Evolutionary conservation across 345 rosid species (phyloP).

Genomic region (Lumnitzera littorea): DNA sequence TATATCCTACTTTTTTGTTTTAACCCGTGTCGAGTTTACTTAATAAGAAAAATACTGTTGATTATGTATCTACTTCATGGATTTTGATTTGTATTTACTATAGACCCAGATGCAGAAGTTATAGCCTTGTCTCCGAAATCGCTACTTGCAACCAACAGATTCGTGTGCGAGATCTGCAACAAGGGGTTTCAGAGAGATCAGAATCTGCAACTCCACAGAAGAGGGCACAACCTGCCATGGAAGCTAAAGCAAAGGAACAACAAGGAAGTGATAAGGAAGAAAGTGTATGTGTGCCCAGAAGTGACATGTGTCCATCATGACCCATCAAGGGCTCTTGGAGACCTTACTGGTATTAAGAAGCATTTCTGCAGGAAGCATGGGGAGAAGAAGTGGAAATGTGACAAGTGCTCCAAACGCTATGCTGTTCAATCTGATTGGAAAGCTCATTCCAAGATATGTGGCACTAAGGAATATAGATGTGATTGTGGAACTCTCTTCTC

Average conservation of each 20-base stretch:
- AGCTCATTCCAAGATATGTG: constrained; percentile 59
- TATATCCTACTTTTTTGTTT: too few species aligned
- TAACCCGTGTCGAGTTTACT: too few species aligned
- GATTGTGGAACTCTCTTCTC: constrained; percentile 60
- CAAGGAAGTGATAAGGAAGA: constrained; percentile 36
- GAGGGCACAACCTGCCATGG: constrained; percentile 70
- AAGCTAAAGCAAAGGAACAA: constrained; percentile 50
- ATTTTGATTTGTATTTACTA: background rate
- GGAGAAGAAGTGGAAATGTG: constrained; percentile 66
- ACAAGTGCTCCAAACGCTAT: constrained; percentile 49
- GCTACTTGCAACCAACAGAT: constrained; percentile 42
- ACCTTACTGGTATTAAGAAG: constrained; percentile 62
- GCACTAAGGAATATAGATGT: constrained; percentile 56
- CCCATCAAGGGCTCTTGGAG: constrained; percentile 58
- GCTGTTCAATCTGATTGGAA: constrained; percentile 69
- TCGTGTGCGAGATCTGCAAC: constrained; percentile 55
- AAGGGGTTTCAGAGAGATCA: constrained; percentile 65
- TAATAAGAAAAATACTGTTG: background rate
- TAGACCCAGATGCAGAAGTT: constrained; percentile 60
- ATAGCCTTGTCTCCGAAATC: constrained; percentile 50
- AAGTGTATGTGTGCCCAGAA: constrained; percentile 56
- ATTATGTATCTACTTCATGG: background rate
- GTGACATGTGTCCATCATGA: constrained; percentile 45
- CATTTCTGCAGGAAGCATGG: constrained; percentile 56
- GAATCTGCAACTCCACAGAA: constrained; percentile 60